Evolutionary conservation across 164 flowering plant species (phyloP).

Genomic region (Euptelea pleiosperma): DNA sequence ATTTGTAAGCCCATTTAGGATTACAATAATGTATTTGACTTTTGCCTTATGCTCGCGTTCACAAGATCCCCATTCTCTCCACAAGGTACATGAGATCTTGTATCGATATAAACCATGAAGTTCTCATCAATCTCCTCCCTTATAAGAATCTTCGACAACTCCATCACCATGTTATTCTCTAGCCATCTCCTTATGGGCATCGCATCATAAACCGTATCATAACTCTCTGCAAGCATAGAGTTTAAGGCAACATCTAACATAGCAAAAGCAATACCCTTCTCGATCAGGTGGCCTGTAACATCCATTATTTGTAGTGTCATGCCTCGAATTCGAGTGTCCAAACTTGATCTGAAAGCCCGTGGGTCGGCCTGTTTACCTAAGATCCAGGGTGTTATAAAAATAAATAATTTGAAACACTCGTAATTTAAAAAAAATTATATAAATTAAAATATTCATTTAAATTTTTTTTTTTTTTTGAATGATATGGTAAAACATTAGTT

Average conservation of each 20-base stretch:
- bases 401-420: too few species aligned
- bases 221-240: constrained; percentile 40
- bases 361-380: too few species aligned
- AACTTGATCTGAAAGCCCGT: too few species aligned
- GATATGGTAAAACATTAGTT: too few species aligned
- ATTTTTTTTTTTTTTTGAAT: too few species aligned
- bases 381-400: too few species aligned
- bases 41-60: constrained; percentile 42
- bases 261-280: constrained; percentile 71
- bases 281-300: constrained; percentile 63
- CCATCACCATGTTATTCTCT: constrained; percentile 76
- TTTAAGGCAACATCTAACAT: constrained; percentile 70
- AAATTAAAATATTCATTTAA: too few species aligned
- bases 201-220: constrained; percentile 66
- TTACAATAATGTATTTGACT: constrained; percentile 42
- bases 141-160: constrained; percentile 67
- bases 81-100: constrained; percentile 25
- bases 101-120: constrained; percentile 74
- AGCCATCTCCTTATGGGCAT: constrained; percentile 83
- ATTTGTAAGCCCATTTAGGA: constrained; percentile 30
- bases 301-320: constrained; percentile 75
- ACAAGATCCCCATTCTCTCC: constrained; percentile 51
- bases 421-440: too few species aligned
- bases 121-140: constrained; percentile 75
- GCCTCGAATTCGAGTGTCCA: too few species aligned